Base-by-base conservation (phyloP, 2,329 filamentous ascomycete genomes). In the Ambrosiella xylebori region DNA sequence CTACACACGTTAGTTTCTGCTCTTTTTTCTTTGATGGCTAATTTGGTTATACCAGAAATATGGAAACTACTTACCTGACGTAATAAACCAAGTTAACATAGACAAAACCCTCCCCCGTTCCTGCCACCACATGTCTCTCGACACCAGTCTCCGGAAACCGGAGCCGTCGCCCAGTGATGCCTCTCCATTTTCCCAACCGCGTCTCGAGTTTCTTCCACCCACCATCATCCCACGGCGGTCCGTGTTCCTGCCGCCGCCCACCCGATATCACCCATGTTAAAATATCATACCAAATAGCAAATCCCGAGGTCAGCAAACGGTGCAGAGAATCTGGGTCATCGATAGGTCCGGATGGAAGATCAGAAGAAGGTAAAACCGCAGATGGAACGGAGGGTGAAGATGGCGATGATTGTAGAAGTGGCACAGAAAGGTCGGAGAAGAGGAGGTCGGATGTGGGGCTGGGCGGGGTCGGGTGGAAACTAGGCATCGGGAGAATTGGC, bases 31-130 rank as follows among this genome's bases (percentile, higher is more conserved):
- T 27, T 41, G 15, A n/a, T 15, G 1, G 13, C 11, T 56, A 4
- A 35, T 40, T 13, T 5, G 12, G 3, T 7, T 39, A 36, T 12
- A 12, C 12, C 13, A 40, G 27, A 5, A 27, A 27, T 27, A 27
- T 27, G 2, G 27, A 27, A 27, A 27, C 8, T 49, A 59, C 65
- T 58, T 58, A 72, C 71, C 71, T 71, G 6, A 71, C 63, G 51
- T 72, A 73, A 61, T 74, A 74, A 1, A 74, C 57, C 13, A 74
- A 62, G 44, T 74, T 74, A 1, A 74, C 62, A 44, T 72, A 72
- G 1, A 69, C 67, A 47, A 73, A 74, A 0, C 69, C 68, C 59
- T 74, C 72, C 1, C 69, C 71, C 1, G 68, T 68, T 0, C 71
- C 71, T 0, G 73, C 54, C 0, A 70, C 68, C 57, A 71, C 69